A percentile compares a stretch with the other conserved stretches of the same genome.
phyloP scores from a whole-genome alignment of 805 yeast genomes.

The Hanseniaspora nectarophila region DNA sequence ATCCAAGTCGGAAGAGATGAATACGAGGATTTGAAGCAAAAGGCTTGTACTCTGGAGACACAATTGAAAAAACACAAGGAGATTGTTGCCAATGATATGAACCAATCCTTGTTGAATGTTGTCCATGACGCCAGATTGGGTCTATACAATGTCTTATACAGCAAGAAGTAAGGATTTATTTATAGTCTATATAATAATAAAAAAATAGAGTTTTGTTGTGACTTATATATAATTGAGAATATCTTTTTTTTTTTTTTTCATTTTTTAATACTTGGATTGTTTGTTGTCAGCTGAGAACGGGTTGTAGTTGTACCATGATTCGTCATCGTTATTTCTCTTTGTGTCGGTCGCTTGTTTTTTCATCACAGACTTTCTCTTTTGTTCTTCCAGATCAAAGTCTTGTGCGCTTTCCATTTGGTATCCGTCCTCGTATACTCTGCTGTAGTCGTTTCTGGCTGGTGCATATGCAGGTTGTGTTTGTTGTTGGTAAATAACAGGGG shows the following conservation, averaged over 20 bases:
- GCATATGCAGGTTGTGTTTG: conserved; percentile 19
- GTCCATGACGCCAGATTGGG: conserved; percentile 15
- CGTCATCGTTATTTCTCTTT: background rate
- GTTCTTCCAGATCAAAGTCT: conserved; percentile 13
- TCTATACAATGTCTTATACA: conserved; percentile 1
- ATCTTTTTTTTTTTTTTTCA: too few species aligned
- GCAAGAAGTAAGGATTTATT: background rate
- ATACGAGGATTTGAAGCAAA: conserved; percentile 15
- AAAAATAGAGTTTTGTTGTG: background rate
- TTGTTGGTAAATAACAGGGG: conserved; percentile 20
- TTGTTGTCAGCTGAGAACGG: conserved; percentile 8
- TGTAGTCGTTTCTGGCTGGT: conserved; percentile 15
- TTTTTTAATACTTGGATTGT: background rate
- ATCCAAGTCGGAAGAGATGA: conserved; percentile 20
- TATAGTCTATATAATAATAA: too few species aligned
- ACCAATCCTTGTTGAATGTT: conserved; percentile 16
- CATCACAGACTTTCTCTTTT: conserved; percentile 3
- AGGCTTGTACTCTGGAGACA: conserved; percentile 15
- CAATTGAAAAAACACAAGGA: conserved; percentile 15
- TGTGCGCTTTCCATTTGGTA: conserved; percentile 14
- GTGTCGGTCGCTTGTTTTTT: background rate
- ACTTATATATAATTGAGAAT: background rate
- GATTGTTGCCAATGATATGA: conserved; percentile 8
- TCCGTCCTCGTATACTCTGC: conserved; percentile 7
- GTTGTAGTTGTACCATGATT: conserved; percentile 9